Evolutionary conservation across 2,329 filamentous ascomycete genomes (phyloP).

Genomic region (Colletotrichum sojae): DNA sequence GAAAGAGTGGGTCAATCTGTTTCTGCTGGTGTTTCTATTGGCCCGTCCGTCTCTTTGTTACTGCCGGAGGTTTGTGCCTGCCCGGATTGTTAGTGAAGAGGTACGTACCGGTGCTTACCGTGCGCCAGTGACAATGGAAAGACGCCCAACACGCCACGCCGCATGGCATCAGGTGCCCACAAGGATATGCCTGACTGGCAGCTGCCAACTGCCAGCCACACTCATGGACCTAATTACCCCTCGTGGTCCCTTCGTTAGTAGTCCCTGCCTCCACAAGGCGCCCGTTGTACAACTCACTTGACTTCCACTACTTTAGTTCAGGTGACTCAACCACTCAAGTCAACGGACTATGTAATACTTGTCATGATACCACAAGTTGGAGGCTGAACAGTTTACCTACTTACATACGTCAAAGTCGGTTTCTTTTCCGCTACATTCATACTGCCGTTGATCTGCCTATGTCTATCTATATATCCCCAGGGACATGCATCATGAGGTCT

Average conservation of each 20-base stretch:
- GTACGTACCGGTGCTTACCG: background rate
- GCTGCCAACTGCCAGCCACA: background rate
- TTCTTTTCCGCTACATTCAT: too few species aligned
- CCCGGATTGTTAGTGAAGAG: too few species aligned
- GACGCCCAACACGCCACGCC: background rate
- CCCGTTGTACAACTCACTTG: slow-evolving; percentile 6
- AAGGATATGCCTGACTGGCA: background rate
- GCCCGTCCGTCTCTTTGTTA: slow-evolving; percentile 4
- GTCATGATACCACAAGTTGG: too few species aligned
- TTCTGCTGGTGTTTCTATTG: slow-evolving; percentile 25
- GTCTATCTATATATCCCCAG: too few species aligned
- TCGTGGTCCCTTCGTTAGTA: too few species aligned
- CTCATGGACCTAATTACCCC: too few species aligned
- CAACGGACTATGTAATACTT: background rate
- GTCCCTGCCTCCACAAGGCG: slow-evolving; percentile 5
- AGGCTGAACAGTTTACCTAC: too few species aligned
- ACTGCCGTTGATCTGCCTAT: too few species aligned
- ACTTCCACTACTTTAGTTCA: background rate
- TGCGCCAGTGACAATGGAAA: background rate
- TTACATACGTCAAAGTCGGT: too few species aligned
- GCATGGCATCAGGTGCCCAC: background rate
- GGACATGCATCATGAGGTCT: too few species aligned
- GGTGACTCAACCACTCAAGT: background rate
- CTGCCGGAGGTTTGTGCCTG: too few species aligned
- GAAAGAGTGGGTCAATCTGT: slow-evolving; percentile 12